phyloP scores from a whole-genome alignment of 768 basidiomycete genomes.

The Rhodotorula kratochvilovae region DNA sequence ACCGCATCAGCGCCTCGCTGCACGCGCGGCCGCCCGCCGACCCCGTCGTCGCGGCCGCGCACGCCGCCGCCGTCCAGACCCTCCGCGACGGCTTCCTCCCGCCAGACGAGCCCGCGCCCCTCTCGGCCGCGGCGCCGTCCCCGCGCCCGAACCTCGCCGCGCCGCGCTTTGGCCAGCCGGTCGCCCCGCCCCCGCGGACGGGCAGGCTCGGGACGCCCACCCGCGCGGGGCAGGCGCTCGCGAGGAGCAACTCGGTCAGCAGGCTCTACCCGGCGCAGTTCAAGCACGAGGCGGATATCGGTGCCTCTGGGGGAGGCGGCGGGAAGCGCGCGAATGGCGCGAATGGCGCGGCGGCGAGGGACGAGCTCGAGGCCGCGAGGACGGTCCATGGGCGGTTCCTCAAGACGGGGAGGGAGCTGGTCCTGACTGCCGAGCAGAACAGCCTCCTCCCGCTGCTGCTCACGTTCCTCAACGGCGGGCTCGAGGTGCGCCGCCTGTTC shows the following conservation, averaged over 20 bases:
- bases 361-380: slow-evolving; percentile 11
- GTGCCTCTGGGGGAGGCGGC: slow-evolving; percentile 16
- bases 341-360: neutral
- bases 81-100: slow-evolving; percentile 75
- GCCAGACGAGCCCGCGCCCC: slow-evolving; percentile 39
- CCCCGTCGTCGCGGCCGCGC: slow-evolving; percentile 62
- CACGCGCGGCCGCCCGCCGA: neutral
- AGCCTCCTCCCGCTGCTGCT: slow-evolving; percentile 62
- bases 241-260: slow-evolving; percentile 37
- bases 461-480: slow-evolving; percentile 28
- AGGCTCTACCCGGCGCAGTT: slow-evolving; percentile 35
- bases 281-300: slow-evolving; percentile 5
- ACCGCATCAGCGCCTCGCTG: slow-evolving; percentile 18
- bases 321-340: slow-evolving; percentile 1
- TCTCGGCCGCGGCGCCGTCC: slow-evolving; percentile 19
- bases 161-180: slow-evolving; percentile 26
- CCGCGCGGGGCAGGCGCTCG: slow-evolving; percentile 14
- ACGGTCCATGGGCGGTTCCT: slow-evolving; percentile 46
- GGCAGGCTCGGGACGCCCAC: slow-evolving; percentile 30
- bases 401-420: slow-evolving; percentile 76
- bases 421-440: slow-evolving; percentile 81
- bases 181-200: slow-evolving; percentile 4
- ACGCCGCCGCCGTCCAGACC: slow-evolving; percentile 72
- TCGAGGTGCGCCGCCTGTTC: slow-evolving; percentile 13
- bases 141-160: slow-evolving; percentile 33